phyloP scores from a whole-genome alignment of 1,284 basidiomycete genomes.

The Leccinum fuscescens region DNA sequence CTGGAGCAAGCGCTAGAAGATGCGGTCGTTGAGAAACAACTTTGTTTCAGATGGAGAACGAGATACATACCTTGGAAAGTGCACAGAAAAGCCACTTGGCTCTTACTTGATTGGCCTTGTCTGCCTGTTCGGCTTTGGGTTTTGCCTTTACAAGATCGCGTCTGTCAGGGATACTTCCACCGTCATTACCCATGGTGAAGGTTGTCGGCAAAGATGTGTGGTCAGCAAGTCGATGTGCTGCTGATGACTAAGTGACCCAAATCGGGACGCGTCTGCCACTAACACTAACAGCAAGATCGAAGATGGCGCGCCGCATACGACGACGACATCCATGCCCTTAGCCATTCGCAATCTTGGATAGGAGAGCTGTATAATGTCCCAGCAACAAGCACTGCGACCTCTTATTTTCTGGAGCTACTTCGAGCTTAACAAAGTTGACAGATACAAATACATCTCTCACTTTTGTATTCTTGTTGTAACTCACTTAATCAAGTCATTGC shows the following conservation, averaged over 20 bases:
- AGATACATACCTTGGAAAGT: conserved; percentile 74
- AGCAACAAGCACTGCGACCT: too few species aligned
- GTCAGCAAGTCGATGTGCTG: not conserved
- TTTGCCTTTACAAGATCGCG: conserved; percentile 75
- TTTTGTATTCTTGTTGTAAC: too few species aligned
- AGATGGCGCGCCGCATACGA: too few species aligned
- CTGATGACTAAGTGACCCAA: conserved; percentile 4
- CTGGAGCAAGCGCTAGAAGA: conserved; percentile 67
- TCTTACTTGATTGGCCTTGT: conserved; percentile 81
- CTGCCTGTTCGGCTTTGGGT: conserved; percentile 79
- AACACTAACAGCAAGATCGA: too few species aligned
- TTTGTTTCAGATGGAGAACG: not conserved
- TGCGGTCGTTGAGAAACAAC: conserved; percentile 3
- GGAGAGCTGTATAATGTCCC: too few species aligned
- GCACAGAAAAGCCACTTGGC: conserved; percentile 92
- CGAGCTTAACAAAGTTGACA: too few species aligned
- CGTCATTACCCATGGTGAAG: conserved; percentile 75
- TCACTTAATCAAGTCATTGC: not conserved
- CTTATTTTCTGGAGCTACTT: too few species aligned
- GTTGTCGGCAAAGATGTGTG: not conserved
- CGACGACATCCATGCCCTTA: too few species aligned
- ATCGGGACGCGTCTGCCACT: not conserved
- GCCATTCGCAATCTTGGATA: too few species aligned
- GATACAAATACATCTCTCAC: too few species aligned
- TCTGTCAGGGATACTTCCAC: conserved; percentile 83